Percentiles rank a stretch among this genome's conserved stretches.
Evolutionary conservation across 495 filamentous ascomycete species (phyloP).

Genomic region (Neurospora africana): DNA sequence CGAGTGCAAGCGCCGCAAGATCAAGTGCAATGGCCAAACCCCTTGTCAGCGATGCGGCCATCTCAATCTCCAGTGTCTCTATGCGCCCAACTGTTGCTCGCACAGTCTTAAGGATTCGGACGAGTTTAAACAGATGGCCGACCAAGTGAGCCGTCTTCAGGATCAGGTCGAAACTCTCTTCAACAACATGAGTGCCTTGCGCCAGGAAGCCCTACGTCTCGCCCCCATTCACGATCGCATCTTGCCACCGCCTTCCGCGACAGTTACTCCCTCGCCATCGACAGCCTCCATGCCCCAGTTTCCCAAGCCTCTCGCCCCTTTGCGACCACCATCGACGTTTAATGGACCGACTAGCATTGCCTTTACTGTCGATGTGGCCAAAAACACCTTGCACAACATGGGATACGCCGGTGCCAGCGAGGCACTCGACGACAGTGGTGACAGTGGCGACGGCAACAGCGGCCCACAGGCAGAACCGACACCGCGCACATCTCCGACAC

Average conservation of each 20-base stretch:
- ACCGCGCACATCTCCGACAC: conserved; percentile 37
- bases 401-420: conserved; percentile 56
- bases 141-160: conserved; percentile 64
- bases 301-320: conserved; percentile 15
- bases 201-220: conserved; percentile 30
- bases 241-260: conserved; percentile 19
- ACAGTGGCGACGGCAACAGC: conserved; percentile 13
- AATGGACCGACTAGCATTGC: conserved; percentile 78
- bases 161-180: conserved; percentile 74
- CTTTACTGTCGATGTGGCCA: conserved; percentile 80
- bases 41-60: conserved; percentile 82
- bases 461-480: conserved; percentile 40
- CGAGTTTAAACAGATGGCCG: conserved; percentile 72
- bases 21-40: conserved; percentile 81
- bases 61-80: conserved; percentile 68
- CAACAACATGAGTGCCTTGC: conserved; percentile 55
- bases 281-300: conserved; percentile 23
- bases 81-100: conserved; percentile 82
- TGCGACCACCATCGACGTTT: conserved; percentile 50
- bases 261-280: conserved; percentile 26
- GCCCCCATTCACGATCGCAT: conserved; percentile 32
- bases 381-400: conserved; percentile 80
- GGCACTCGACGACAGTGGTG: conserved; percentile 43
- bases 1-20: conserved; percentile 83
- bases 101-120: conserved; percentile 76